Evolutionary conservation across 2,329 filamentous ascomycete genomes (phyloP), one percentile per base, ranked within the genome.

Genomic region (Colletotrichum graminicola): DNA sequence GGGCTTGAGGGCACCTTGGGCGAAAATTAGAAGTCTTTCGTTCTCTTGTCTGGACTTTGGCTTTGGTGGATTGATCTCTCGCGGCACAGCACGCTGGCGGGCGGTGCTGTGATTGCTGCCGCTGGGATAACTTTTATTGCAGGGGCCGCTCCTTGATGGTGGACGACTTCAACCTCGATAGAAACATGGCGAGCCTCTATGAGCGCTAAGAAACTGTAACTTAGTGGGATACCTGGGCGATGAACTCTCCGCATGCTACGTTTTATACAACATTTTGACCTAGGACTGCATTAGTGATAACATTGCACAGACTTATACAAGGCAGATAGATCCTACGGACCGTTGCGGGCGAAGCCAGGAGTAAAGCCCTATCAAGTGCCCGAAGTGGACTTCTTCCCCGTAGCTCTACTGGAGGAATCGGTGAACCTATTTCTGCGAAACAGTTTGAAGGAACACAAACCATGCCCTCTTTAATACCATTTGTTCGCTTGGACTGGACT

Each of bases 41-140:
- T 23, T 10, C 39, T 59, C 21, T 43, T 59, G 23, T 21, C 23
- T 21, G 56, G 39, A n/a, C n/a, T 59, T 18, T 59, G 56, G 56
- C 36, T 59, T 16, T 45, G 36, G 39, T 45, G 36, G 56, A 29
- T 59, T 2, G 56, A 43, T 32, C 23, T 43, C 18, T 7, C 1
- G 18, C 8, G 23, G 29, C 12, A 32, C 16, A 5, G 39, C 21
- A 26, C 7, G 29, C 18, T 34, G 32, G 34, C 12, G 14, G n/a
- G 34, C n/a, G n/a, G 54, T 18, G 34, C 54, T 29, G 55, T 29
- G 5, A 14, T 41, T 5, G n/a, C n/a, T 10, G 11, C 32, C 11
- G 32, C 52, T 36, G 52, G 21, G 4, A 12, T 36, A 1, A 12
- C 18, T 7, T 5, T 36, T 23, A 21, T 12, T 4, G 16, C 21